A percentile compares a stretch with the other conserved stretches of the same genome.
Evolutionary conservation across 345 rosid species (phyloP).

Genomic region (Pelargonium nanum): DNA sequence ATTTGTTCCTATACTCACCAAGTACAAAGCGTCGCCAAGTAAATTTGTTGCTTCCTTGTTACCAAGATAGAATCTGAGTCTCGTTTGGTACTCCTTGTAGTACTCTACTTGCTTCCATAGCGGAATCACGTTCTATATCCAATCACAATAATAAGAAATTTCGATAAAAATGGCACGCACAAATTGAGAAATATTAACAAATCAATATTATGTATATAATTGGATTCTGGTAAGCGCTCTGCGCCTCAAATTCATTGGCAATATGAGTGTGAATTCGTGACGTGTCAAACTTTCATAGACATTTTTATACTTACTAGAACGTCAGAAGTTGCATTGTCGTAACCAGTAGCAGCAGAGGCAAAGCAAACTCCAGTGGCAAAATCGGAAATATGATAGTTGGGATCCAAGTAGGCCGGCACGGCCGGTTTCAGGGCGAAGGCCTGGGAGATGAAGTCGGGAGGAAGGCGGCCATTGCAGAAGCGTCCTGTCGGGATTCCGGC

Average conservation of each 20-base stretch:
- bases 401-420: conserved; percentile 54
- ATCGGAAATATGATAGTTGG: conserved; percentile 28
- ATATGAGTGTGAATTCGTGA: too few relatives aligned
- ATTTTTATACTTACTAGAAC: conserved; percentile 34
- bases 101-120: conserved; percentile 45
- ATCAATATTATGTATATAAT: too few relatives aligned
- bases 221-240: too few relatives aligned
- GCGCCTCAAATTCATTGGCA: too few relatives aligned
- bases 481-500: conserved; percentile 41
- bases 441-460: conserved; percentile 43
- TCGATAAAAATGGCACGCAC: too few relatives aligned
- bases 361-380: conserved; percentile 45
- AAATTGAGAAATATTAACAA: too few relatives aligned
- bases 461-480: conserved; percentile 44
- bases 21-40: conserved; percentile 28
- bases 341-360: conserved; percentile 58
- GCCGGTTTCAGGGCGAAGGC: conserved; percentile 43
- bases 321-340: conserved; percentile 36
- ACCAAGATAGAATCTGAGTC: conserved; percentile 32
- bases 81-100: conserved; percentile 40
- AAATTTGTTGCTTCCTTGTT: conserved; percentile 17
- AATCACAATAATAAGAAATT: too few relatives aligned
- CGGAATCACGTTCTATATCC: conserved; percentile 68
- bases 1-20: conserved; percentile 56
- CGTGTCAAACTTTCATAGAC: too few relatives aligned